These are phyloP conservation scores for Yamadazyma triangularis DNA, from an alignment of 1,139 yeast species.

Conservation along the genomic window DNA sequence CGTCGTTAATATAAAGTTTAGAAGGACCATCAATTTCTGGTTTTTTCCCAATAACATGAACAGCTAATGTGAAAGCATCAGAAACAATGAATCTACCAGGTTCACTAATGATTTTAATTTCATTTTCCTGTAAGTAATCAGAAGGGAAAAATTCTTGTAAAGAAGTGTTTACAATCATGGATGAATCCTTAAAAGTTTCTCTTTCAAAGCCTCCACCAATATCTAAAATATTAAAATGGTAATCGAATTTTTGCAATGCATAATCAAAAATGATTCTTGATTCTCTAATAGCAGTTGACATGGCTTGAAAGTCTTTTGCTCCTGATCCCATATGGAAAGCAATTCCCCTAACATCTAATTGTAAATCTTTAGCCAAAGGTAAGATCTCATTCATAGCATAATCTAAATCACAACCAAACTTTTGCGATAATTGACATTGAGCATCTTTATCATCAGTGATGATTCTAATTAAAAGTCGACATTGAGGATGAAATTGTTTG, in stretches of 20 bases:
- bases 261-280: slow-evolving; percentile 66
- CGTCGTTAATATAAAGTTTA: slow-evolving; percentile 83
- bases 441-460: slow-evolving; percentile 89
- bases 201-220: slow-evolving; percentile 93
- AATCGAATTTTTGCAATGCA: slow-evolving; percentile 43
- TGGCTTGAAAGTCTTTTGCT: slow-evolving; percentile 68
- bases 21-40: slow-evolving; percentile 27
- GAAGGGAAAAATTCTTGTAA: slow-evolving; percentile 57
- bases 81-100: slow-evolving; percentile 93
- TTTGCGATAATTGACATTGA: slow-evolving; percentile 80
- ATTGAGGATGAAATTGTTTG: slow-evolving; percentile 59
- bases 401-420: slow-evolving; percentile 75
- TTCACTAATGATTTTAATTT: slow-evolving; percentile 74
- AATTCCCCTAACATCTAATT: slow-evolving; percentile 70
- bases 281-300: slow-evolving; percentile 69
- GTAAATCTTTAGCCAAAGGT: slow-evolving; percentile 56
- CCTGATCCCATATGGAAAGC: slow-evolving; percentile 98
- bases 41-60: slow-evolving; percentile 82
- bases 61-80: slow-evolving; percentile 78
- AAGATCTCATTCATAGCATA: slow-evolving; percentile 53
- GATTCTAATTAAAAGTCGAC: slow-evolving; percentile 72
- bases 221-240: slow-evolving; percentile 56
- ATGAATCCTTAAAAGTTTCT: slow-evolving; percentile 59
- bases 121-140: slow-evolving; percentile 20
- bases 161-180: slow-evolving; percentile 53